A percentile compares a stretch with the other conserved stretches of the same genome.
phyloP scores from a whole-genome alignment of 257 asterid genomes.

The Anisodus tanguticus region DNA sequence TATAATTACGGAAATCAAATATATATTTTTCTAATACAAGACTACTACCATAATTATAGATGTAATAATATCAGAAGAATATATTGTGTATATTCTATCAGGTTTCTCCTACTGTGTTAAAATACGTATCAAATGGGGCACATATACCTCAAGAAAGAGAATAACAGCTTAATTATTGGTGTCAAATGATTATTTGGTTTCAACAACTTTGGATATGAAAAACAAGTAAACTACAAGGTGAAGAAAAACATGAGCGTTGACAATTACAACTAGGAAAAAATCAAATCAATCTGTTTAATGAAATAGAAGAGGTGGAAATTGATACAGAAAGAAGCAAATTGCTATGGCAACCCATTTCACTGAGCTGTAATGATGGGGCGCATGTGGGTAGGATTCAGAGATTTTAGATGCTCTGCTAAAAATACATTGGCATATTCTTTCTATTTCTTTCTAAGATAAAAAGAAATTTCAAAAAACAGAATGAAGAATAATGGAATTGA shows the following conservation, averaged over 20 bases:
- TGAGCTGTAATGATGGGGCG: slow-evolving; percentile 51
- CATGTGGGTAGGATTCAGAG: slow-evolving; percentile 47
- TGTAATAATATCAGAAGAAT: too few relatives aligned
- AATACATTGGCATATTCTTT: background rate
- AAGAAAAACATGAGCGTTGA: slow-evolving; percentile 35
- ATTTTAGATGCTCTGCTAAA: slow-evolving; percentile 34
- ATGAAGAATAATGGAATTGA: background rate
- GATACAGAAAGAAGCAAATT: slow-evolving; percentile 32
- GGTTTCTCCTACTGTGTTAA: background rate
- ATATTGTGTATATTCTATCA: background rate
- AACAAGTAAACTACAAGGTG: slow-evolving; percentile 5
- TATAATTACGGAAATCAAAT: too few relatives aligned
- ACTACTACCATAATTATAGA: too few relatives aligned
- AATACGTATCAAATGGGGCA: background rate
- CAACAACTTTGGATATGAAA: background rate
- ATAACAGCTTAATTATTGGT: background rate
- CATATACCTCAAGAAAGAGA: background rate
- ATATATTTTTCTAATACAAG: too few relatives aligned
- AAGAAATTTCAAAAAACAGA: background rate
- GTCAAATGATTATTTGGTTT: slow-evolving; percentile 18
- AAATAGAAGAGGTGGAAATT: background rate
- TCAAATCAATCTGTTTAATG: background rate
- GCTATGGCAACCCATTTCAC: slow-evolving; percentile 47
- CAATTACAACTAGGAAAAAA: slow-evolving; percentile 22
- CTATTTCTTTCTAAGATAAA: background rate